These are phyloP conservation scores for Cydonia oblonga DNA, from an alignment of 331 rosid species.

Conservation along the genomic window DNA sequence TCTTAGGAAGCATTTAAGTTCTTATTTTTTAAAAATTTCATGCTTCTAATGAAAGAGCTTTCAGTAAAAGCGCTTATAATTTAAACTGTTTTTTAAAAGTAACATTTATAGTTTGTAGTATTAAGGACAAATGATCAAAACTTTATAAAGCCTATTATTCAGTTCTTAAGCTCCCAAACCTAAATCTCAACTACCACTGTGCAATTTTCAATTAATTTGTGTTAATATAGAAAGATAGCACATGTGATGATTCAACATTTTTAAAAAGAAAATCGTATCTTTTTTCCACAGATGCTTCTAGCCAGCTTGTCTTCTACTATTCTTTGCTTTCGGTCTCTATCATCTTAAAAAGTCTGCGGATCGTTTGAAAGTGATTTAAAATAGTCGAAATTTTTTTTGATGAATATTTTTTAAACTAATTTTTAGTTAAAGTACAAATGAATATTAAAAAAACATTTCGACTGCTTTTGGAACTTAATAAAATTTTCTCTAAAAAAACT, in stretches of 20 bases:
- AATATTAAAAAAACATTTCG: too few species aligned
- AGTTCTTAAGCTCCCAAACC: neutral
- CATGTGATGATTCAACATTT: neutral
- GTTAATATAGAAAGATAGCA: neutral
- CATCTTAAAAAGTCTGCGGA: neutral
- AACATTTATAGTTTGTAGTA: neutral
- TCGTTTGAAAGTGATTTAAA: too few species aligned
- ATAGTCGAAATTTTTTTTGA: too few species aligned
- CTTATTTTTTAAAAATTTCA: too few species aligned
- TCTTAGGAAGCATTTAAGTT: too few species aligned
- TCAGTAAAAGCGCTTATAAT: too few species aligned
- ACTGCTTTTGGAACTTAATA: too few species aligned
- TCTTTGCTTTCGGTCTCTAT: neutral
- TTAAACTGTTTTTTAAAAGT: too few species aligned
- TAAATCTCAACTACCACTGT: neutral
- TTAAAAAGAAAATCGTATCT: too few species aligned
- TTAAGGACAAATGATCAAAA: neutral
- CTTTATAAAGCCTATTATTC: neutral
- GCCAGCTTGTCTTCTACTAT: neutral
- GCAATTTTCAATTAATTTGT: neutral
- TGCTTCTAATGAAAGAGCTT: neutral
- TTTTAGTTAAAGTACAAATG: too few species aligned
- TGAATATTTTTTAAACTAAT: too few species aligned
- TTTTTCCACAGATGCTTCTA: neutral
- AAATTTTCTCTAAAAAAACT: fast-evolving